Conservation (phyloP, 1,139 yeast genomes). For the Citeromyces hawaiiensis region DNA sequence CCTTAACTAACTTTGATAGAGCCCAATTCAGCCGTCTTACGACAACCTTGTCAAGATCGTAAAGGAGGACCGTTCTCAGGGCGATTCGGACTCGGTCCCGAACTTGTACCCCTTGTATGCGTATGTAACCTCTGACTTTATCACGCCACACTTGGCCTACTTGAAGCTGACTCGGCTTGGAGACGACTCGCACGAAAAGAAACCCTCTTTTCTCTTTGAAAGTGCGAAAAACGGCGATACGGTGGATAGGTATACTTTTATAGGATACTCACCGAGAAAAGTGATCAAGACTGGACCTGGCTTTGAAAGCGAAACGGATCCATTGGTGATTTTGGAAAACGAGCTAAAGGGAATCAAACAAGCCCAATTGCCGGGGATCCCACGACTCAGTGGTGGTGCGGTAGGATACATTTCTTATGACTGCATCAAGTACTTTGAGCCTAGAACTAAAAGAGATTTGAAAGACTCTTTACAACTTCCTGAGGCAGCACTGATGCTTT, state of each 20-base stretch:
- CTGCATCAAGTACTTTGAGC: conserved; percentile 93
- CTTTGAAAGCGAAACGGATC: conserved; percentile 53
- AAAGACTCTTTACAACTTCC: conserved; percentile 77
- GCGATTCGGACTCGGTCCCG: conserved; percentile 17
- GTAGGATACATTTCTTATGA: conserved; percentile 92
- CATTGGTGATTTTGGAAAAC: conserved; percentile 56
- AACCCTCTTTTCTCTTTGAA: conserved; percentile 74
- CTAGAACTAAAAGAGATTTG: conserved; percentile 62
- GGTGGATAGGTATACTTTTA: conserved; percentile 79
- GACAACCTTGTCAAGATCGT: conserved; percentile 34
- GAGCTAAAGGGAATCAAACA: conserved; percentile 56
- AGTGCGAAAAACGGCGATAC: conserved; percentile 83
- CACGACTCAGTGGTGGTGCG: conserved; percentile 89
- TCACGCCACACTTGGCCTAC: conserved; percentile 86
- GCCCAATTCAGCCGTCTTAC: conserved; percentile 45
- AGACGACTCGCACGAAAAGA: conserved; percentile 27
- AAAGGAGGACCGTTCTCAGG: conserved; percentile 19
- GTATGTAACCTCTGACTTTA: conserved; percentile 58
- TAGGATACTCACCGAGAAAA: conserved; percentile 77
- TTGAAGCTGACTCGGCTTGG: conserved; percentile 70
- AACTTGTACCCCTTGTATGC: conserved; percentile 75
- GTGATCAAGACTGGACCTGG: conserved; percentile 68
- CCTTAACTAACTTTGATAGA: conserved; percentile 3
- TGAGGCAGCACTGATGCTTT: conserved; percentile 84
- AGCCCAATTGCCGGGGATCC: conserved; percentile 70